Evolutionary conservation across 2,329 filamentous ascomycete genomes (phyloP), one percentile per base, ranked within the genome.

Genomic region (Immersiporthe knoxdaviesiana): DNA sequence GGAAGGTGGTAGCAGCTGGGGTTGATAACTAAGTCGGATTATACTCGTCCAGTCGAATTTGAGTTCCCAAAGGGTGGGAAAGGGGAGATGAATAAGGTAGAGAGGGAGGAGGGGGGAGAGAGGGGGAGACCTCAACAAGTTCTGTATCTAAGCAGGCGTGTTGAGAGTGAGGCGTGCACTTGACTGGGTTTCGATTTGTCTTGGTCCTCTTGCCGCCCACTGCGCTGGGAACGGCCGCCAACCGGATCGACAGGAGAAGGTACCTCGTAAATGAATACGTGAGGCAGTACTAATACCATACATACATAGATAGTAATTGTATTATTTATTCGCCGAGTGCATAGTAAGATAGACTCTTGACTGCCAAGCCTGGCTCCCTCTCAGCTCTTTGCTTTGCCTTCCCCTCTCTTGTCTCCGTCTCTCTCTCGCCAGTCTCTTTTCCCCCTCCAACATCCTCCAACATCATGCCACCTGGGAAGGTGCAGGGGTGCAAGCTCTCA

Each of bases 231-330:
- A 50, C 39, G 61, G n/a, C 37, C 37, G 12, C 64, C 52, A 30
- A 60, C 54, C 64, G 32, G 65, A 66, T 66, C 65, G 54, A 60
- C 65, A 66, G 65, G 65, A 61, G 64, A 11, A 44, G 52, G 27
- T 37, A 54, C 32, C 32, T 65, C 27, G 18, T 47, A 7, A 11
- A 47, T 18, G 44, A 47, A n/a, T 6, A 47, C 44, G n/a, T 18
- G 44, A n/a, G 44, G 44, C 8, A 47, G 44, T 47, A 47, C 44
- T n/a, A n/a, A n/a, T n/a, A n/a, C n/a, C n/a, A n/a, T n/a, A n/a
- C n/a, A n/a, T n/a, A n/a, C n/a, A n/a, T n/a, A n/a, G n/a, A n/a
- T n/a, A 47, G 44, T n/a, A n/a, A n/a, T 21, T 47, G 44, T n/a
- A 47, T 18, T 47, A 47, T 47, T 47, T n/a, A 47, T 47, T 47